phyloP scores from a whole-genome alignment of 2,329 filamentous ascomycete species.

The Scortechinia acanthostroma region DNA sequence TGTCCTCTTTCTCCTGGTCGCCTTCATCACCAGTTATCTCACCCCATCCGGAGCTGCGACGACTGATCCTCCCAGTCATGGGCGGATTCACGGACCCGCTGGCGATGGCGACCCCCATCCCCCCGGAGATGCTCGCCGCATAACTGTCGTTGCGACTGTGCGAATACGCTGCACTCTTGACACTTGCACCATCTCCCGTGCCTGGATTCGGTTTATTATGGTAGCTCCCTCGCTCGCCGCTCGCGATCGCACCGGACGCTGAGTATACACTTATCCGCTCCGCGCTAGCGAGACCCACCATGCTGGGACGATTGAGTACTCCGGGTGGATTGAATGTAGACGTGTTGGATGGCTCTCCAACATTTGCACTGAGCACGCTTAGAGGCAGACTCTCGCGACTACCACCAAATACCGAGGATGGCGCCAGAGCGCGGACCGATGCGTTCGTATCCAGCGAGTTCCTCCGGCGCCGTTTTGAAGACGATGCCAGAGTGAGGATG shows the following conservation, averaged over 20 bases:
- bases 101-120: too few relatives aligned
- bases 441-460: slow-evolving; percentile 60
- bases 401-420: slow-evolving; percentile 56
- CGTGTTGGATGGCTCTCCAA: slow-evolving; percentile 29
- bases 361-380: slow-evolving; percentile 49
- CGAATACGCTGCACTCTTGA: background rate
- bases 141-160: background rate
- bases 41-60: slow-evolving; percentile 1
- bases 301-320: slow-evolving; percentile 34
- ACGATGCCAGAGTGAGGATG: slow-evolving; percentile 57
- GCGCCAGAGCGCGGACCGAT: slow-evolving; percentile 56
- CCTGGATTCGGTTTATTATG: background rate
- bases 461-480: slow-evolving; percentile 52
- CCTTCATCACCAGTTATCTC: background rate
- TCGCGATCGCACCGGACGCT: background rate
- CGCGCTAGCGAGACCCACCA: slow-evolving; percentile 42
- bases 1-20: background rate
- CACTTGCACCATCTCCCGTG: background rate
- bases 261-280: slow-evolving; percentile 41
- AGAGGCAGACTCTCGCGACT: slow-evolving; percentile 57
- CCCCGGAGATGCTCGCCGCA: background rate
- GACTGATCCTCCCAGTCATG: background rate
- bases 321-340: slow-evolving; percentile 26
- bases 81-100: background rate
- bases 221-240: background rate